A percentile compares a stretch with the other conserved stretches of the same genome.
Evolutionary conservation across 345 rosid species (phyloP).

Genomic region (Boechera stricta): DNA sequence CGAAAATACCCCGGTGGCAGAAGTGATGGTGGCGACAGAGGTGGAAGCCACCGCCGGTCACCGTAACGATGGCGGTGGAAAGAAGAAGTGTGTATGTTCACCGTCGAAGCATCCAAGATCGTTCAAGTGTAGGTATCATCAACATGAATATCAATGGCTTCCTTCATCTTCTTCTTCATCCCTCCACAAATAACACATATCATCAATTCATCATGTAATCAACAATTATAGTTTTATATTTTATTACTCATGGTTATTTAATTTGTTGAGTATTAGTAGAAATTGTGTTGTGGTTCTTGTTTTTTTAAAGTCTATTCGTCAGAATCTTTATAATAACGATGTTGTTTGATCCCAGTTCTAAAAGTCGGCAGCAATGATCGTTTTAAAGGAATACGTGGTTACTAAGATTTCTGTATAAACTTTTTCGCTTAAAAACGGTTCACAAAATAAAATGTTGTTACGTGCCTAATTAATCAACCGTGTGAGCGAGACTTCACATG

Average conservation of each 20-base stretch:
- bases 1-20: slow-evolving; percentile 23
- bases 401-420: not conserved
- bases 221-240: slow-evolving; percentile 21
- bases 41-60: slow-evolving; percentile 29
- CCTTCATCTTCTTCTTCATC: slow-evolving; percentile 34
- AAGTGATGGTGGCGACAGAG: slow-evolving; percentile 28
- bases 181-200: slow-evolving; percentile 33
- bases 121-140: slow-evolving; percentile 80
- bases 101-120: slow-evolving; percentile 83
- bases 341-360: slow-evolving; percentile 11
- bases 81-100: slow-evolving; percentile 66
- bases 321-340: slow-evolving; percentile 12
- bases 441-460: not conserved
- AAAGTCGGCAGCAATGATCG: not conserved
- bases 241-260: slow-evolving; percentile 16
- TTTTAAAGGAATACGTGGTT: slow-evolving; percentile 3
- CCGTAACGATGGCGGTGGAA: slow-evolving; percentile 38
- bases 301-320: not conserved
- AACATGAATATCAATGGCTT: slow-evolving; percentile 58
- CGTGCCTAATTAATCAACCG: slow-evolving; percentile 8
- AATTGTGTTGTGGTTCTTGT: slow-evolving; percentile 6
- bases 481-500: not conserved
- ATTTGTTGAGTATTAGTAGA: slow-evolving; percentile 5
- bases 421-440: not conserved
- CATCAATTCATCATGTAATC: slow-evolving; percentile 22